These are phyloP conservation scores for Botrytis paeoniae DNA, from an alignment of 2,329 filamentous ascomycete genomes.

Conservation along the genomic window DNA sequence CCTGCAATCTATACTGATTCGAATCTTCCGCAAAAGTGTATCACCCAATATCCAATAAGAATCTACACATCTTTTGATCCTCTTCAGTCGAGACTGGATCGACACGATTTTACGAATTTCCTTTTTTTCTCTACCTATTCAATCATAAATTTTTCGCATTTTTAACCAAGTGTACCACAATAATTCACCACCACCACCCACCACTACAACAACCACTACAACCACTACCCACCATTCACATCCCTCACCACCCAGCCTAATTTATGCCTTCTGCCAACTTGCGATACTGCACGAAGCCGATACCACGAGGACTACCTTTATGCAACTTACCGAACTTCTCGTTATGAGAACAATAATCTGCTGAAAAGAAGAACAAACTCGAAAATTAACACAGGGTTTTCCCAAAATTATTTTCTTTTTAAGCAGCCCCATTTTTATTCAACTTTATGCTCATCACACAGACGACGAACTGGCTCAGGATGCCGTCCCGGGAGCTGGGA, in stretches of 20 bases:
- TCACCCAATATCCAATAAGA: background rate
- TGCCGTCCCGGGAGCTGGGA: slow-evolving; percentile 35
- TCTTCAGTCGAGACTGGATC: slow-evolving; percentile 4
- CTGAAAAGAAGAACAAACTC: background rate
- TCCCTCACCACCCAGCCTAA: background rate
- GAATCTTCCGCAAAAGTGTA: background rate
- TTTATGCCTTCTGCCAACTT: slow-evolving; percentile 11
- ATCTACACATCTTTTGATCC: background rate
- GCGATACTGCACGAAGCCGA: slow-evolving; percentile 17
- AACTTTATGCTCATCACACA: slow-evolving; percentile 38
- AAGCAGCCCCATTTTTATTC: slow-evolving; percentile 10
- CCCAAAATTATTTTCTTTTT: background rate
- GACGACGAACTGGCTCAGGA: slow-evolving; percentile 37
- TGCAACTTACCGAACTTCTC: slow-evolving; percentile 15
- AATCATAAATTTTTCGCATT: background rate
- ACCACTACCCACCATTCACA: background rate
- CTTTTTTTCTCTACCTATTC: background rate
- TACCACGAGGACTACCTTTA: slow-evolving; percentile 13
- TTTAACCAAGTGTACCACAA: background rate
- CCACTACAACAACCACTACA: background rate
- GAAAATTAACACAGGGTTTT: slow-evolving; percentile 3
- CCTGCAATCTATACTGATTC: slow-evolving; percentile 1
- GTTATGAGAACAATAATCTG: slow-evolving; percentile 4
- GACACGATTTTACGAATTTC: slow-evolving; percentile 14
- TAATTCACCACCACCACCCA: background rate